Evolutionary conservation across 2,329 filamentous ascomycete genomes (phyloP).

Genomic region (Curvularia spicifera): DNA sequence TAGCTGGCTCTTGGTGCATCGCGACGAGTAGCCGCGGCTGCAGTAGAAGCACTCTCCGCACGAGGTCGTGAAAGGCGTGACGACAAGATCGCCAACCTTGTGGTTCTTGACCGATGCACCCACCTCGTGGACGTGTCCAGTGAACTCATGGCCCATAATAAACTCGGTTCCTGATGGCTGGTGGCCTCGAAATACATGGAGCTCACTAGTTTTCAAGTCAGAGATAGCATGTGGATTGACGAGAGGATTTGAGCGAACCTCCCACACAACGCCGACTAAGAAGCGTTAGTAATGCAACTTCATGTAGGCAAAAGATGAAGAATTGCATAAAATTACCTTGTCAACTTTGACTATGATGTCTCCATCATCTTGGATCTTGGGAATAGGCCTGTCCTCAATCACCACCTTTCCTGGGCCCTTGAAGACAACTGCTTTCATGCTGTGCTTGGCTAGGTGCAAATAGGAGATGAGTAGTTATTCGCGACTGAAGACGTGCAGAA

Average conservation of each 20-base stretch:
- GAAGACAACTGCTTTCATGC: conserved; percentile 90
- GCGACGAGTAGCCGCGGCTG: conserved; percentile 74
- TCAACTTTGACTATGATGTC: conserved; percentile 85
- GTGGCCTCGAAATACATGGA: conserved; percentile 85
- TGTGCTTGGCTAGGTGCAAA: conserved; percentile 28
- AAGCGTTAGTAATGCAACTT: conserved; percentile 15
- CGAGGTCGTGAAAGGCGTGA: conserved; percentile 76
- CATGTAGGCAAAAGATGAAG: too few relatives aligned
- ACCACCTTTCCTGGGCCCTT: conserved; percentile 77
- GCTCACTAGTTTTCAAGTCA: conserved; percentile 63
- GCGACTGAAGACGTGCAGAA: background rate
- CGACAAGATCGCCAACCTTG: conserved; percentile 76
- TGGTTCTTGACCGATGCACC: conserved; percentile 73
- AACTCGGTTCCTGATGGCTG: conserved; percentile 70
- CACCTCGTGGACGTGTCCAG: conserved; percentile 72
- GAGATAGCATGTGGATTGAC: background rate
- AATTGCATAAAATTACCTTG: conserved; percentile 52
- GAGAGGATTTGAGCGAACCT: conserved; percentile 62
- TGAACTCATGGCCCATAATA: conserved; percentile 86
- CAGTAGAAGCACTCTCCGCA: conserved; percentile 83
- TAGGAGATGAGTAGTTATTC: background rate
- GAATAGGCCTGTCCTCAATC: conserved; percentile 80
- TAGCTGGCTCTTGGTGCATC: conserved; percentile 72
- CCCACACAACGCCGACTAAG: conserved; percentile 78
- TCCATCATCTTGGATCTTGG: conserved; percentile 70